phyloP scores from a whole-genome alignment of 805 yeast genomes.

The Lachancea sp. region DNA sequence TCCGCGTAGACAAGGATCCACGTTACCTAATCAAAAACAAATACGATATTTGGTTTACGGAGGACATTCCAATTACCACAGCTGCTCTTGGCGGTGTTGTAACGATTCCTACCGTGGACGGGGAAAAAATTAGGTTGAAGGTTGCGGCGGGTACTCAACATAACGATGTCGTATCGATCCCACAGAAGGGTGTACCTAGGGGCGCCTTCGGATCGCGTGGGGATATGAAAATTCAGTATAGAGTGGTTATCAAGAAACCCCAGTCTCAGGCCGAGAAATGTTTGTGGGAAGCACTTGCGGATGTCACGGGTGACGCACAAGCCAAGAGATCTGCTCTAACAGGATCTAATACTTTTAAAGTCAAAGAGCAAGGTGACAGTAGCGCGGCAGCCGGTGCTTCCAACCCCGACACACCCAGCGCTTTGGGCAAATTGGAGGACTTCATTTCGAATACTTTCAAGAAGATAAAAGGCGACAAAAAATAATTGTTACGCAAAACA shows the following conservation, averaged over 20 bases:
- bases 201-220: conserved; percentile 58
- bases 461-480: conserved; percentile 34
- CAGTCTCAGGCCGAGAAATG: conserved; percentile 80
- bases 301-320: conserved; percentile 68
- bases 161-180: conserved; percentile 66
- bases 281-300: conserved; percentile 89
- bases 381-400: conserved; percentile 3
- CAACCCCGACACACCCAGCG: conserved; percentile 28
- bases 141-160: conserved; percentile 80
- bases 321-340: conserved; percentile 54
- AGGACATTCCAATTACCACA: conserved; percentile 83
- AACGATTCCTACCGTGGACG: conserved; percentile 86
- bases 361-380: not conserved
- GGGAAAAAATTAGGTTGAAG: conserved; percentile 65
- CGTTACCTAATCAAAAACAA: conserved; percentile 59
- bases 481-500: conserved; percentile 2
- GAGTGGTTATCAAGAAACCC: conserved; percentile 68
- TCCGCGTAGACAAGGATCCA: conserved; percentile 70
- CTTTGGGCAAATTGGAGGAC: conserved; percentile 48
- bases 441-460: conserved; percentile 55
- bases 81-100: conserved; percentile 94
- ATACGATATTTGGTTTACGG: conserved; percentile 53
- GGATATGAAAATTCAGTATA: conserved; percentile 66
- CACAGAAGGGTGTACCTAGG: conserved; percentile 83
- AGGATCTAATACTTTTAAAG: not conserved